A percentile compares a stretch with the other conserved stretches of the same genome.
Conservation (phyloP, 2,329 filamentous ascomycete species). For the Hypoxylon rubiginosum region DNA sequence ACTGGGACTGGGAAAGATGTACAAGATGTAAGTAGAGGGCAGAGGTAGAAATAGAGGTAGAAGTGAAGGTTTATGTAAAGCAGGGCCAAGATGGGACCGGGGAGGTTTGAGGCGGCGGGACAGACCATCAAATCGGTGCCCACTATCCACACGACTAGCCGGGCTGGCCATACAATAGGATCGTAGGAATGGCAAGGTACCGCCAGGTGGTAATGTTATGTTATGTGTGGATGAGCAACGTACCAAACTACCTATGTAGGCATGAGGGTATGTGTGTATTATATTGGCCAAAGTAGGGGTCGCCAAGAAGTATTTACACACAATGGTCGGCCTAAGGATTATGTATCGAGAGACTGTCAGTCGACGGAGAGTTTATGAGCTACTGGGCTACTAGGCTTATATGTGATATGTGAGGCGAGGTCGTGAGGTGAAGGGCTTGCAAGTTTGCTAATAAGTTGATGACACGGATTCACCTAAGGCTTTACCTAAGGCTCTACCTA, state of each 20-base stretch:
- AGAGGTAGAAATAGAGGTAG: no score
- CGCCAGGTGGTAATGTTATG: conserved; percentile 23
- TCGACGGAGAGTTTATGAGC: not conserved
- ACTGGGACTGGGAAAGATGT: conserved; percentile 42
- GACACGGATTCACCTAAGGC: no score
- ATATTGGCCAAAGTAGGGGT: conserved; percentile 27
- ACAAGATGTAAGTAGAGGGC: conserved; percentile 38
- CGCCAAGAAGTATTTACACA: conserved; percentile 32
- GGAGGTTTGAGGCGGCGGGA: conserved; percentile 52
- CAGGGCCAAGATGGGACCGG: conserved; percentile 49
- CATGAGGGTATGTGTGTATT: not conserved
- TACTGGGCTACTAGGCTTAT: no score
- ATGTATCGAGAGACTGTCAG: conserved; percentile 34
- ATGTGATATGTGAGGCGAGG: not conserved
- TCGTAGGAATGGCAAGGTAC: conserved; percentile 33
- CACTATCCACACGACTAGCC: conserved; percentile 49
- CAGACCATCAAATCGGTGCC: conserved; percentile 50
- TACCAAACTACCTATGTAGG: conserved; percentile 13
- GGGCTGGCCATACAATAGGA: conserved; percentile 34
- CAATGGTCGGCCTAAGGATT: conserved; percentile 41
- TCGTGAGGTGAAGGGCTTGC: not conserved
- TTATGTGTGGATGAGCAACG: conserved; percentile 28
- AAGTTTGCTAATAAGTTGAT: conserved; percentile 11
- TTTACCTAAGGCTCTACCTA: no score
- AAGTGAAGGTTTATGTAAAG: conserved; percentile 49